Evolutionary conservation across 169 alveolate genomes (phyloP).

Genomic region (Eimeria acervulina): DNA sequence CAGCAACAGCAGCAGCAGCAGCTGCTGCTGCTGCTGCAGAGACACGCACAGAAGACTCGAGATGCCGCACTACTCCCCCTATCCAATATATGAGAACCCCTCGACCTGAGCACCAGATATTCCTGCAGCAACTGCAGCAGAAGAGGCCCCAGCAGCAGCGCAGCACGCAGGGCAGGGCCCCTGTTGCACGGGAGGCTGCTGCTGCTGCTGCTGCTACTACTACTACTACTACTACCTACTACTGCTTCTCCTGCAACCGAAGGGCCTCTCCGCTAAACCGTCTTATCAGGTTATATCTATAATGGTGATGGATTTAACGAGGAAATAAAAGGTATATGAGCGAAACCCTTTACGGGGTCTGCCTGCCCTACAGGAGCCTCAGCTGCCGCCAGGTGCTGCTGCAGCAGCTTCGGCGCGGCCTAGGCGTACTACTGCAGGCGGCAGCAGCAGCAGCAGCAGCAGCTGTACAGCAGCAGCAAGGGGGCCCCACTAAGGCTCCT

Average conservation of each 20-base stretch:
- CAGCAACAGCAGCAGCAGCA: constrained; percentile 68
- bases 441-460: neutral
- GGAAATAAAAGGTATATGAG: neutral
- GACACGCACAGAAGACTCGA: constrained; percentile 7
- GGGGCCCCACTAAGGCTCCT: neutral
- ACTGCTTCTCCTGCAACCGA: constrained; percentile 21
- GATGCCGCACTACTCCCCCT: constrained; percentile 25
- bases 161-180: constrained; percentile 51
- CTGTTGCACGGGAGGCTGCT: constrained; percentile 63
- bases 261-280: neutral
- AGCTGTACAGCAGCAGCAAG: neutral
- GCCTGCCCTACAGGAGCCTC: constrained; percentile 29
- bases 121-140: constrained; percentile 63
- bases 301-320: neutral
- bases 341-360: neutral
- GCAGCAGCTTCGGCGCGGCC: constrained; percentile 30
- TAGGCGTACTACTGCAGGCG: neutral
- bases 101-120: constrained; percentile 26
- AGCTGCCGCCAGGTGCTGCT: constrained; percentile 45
- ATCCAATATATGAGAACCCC: neutral
- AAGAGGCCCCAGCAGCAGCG: constrained; percentile 71
- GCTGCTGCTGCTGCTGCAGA: constrained; percentile 40
- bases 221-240: too few species aligned
- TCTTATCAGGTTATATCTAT: neutral
- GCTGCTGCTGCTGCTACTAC: too few species aligned